phyloP scores from a whole-genome alignment of 73 alveolate genomes.

The Durusdinium trenchii region DNA sequence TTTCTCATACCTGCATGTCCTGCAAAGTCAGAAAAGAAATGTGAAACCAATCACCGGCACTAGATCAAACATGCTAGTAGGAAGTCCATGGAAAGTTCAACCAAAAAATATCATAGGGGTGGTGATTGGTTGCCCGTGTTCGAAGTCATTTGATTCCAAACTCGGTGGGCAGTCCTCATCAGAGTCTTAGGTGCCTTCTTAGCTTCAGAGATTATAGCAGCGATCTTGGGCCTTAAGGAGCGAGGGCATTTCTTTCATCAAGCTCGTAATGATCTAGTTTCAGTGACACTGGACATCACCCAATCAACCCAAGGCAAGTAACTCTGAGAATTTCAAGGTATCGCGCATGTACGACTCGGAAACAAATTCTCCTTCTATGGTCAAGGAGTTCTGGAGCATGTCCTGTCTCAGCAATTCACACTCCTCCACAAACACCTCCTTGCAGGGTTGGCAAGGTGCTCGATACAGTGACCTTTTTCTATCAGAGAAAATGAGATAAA shows the following conservation, averaged over 20 bases:
- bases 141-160: neutral
- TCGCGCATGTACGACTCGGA: neutral
- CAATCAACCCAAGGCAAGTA: neutral
- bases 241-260: too few species aligned
- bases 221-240: slow-evolving; percentile 27
- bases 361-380: neutral
- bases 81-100: neutral
- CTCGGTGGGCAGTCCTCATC: neutral
- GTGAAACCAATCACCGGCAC: neutral
- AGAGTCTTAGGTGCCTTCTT: neutral
- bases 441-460: neutral
- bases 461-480: too few species aligned
- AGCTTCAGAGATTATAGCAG: neutral
- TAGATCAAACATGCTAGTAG: neutral
- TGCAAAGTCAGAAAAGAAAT: neutral
- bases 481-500: too few species aligned
- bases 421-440: slow-evolving; percentile 20
- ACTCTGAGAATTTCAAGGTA: neutral
- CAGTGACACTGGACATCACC: neutral
- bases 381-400: neutral
- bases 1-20: neutral
- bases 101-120: too few species aligned
- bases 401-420: neutral
- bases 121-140: neutral
- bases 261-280: neutral